A percentile compares a stretch with the other conserved stretches of the same genome.
Evolutionary conservation across 2,329 filamentous ascomycete genomes (phyloP).

Genomic region (Microdochium trichocladiopsis): DNA sequence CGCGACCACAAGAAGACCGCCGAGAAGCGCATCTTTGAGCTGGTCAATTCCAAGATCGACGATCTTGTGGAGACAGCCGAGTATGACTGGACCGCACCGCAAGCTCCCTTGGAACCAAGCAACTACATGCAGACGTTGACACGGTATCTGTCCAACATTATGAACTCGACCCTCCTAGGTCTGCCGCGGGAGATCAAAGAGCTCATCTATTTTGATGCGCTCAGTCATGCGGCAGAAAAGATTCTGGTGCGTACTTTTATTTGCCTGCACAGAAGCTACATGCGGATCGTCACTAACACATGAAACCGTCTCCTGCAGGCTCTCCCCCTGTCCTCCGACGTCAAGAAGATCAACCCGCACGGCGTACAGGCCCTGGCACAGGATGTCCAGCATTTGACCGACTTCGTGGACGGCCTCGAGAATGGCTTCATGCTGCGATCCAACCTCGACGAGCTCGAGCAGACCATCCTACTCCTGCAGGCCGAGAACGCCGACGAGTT

Average conservation of each 20-base stretch:
- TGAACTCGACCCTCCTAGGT: slow-evolving; percentile 88
- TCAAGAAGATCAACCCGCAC: slow-evolving; percentile 81
- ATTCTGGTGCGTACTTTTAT: slow-evolving; percentile 54
- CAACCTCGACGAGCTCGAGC: slow-evolving; percentile 86
- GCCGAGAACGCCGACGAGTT: slow-evolving; percentile 93
- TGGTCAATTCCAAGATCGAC: slow-evolving; percentile 98
- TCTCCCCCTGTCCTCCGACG: slow-evolving; percentile 69
- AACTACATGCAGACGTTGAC: slow-evolving; percentile 96
- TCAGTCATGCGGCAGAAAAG: slow-evolving; percentile 82
- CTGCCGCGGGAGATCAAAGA: slow-evolving; percentile 96
- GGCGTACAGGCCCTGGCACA: slow-evolving; percentile 74
- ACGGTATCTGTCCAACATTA: slow-evolving; percentile 88
- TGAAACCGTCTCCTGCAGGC: slow-evolving; percentile 43
- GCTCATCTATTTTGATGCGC: slow-evolving; percentile 93
- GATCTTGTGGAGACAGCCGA: slow-evolving; percentile 95
- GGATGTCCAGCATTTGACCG: slow-evolving; percentile 76
- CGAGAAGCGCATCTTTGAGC: slow-evolving; percentile 95
- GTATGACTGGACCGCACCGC: slow-evolving; percentile 72
- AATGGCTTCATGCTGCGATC: slow-evolving; percentile 80
- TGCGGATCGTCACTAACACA: no score
- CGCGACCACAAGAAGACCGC: slow-evolving; percentile 88
- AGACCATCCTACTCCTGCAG: slow-evolving; percentile 84
- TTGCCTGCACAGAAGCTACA: no score
- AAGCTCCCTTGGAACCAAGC: slow-evolving; percentile 64
- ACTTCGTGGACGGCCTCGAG: slow-evolving; percentile 81